Base-by-base conservation (phyloP, 2,329 filamentous ascomycete genomes). In the Ophiostoma australiae region DNA sequence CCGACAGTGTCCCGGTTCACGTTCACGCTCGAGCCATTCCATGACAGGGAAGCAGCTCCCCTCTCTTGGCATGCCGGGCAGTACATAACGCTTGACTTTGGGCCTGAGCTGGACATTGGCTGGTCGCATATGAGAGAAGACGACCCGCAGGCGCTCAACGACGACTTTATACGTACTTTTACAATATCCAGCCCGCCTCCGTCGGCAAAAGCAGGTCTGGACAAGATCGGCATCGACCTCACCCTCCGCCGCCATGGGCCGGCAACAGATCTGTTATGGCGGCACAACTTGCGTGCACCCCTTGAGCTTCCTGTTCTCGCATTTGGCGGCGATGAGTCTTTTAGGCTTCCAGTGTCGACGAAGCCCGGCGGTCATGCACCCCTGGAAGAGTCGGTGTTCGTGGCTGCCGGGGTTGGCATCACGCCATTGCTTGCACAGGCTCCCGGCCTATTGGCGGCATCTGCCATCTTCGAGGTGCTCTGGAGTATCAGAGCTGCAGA, bases 71-170 rank as follows among this genome's bases (percentile, higher is more conserved):
- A 79, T 33, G 82, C 91, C 0, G 93, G 92, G 0, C 91, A 96
- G 76, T 92, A 95, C 79, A 86, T 91, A 23, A 93, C 91, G 0
- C 79, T 97, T 2, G 89, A 91, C 72, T 93, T 96, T 76, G 82
- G 84, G 15, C 78, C 83, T 0, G 89, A 94, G 75, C 81, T 97
- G 1, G 87, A 91, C 73, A 78, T 83, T 13, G 93, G 93, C 0
- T 97, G 93, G 78, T 87, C 85, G 68, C 93, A 97, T 77, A 97
- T 97, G 93, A 84, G 88, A 2, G 89, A 96, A 73, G 87, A 91
- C 71, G 92, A 96, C 74, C 93, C 93, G 5, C 84, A 85, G 74
- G 91, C 88, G 75, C 78, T 97, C 20, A 97, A 97, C 75, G 93
- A 97, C 77, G 92, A 97, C 77, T 94, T 88, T 73, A 83, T 95